Conservation (phyloP, 2,329 filamentous ascomycete genomes). For the Paraphaeosphaeria sporulosa region DNA sequence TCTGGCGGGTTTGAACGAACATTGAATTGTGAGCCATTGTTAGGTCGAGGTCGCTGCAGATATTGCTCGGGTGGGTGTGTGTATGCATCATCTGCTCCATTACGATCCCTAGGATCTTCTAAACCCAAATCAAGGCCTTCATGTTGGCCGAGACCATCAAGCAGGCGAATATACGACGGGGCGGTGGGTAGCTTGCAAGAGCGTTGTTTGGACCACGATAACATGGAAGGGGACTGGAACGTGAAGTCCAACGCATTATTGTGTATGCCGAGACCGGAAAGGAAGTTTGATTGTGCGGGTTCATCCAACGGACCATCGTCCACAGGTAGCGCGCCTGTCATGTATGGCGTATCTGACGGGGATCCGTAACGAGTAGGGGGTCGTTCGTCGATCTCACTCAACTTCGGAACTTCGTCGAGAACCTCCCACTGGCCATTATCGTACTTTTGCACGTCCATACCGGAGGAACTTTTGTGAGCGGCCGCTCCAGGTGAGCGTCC, state of each 20-base stretch:
- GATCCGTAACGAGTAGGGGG: conserved; percentile 10
- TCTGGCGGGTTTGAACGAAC: not conserved
- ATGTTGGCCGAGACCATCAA: conserved; percentile 38
- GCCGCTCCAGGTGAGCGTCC: conserved; percentile 15
- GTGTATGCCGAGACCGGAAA: conserved; percentile 15
- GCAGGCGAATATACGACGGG: conserved; percentile 40
- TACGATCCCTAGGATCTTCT: conserved; percentile 34
- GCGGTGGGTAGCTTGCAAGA: conserved; percentile 26
- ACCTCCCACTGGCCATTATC: conserved; percentile 22
- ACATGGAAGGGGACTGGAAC: conserved; percentile 28
- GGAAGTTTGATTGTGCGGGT: conserved; percentile 13
- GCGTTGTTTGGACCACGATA: conserved; percentile 18
- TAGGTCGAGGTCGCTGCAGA: conserved; percentile 1
- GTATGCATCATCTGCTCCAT: not conserved
- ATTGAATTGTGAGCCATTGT: not conserved
- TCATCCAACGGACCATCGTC: conserved; percentile 11
- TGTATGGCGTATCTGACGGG: conserved; percentile 23
- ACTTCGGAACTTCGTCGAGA: not conserved
- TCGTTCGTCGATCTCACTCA: not conserved
- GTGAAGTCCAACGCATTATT: conserved; percentile 24
- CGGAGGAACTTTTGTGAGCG: not conserved
- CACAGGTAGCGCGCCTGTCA: conserved; percentile 36
- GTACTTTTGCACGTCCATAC: conserved; percentile 23
- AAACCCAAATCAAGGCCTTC: conserved; percentile 33
- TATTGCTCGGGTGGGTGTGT: conserved; percentile 10